phyloP scores from a whole-genome alignment of 441 rosid species.

The Breynia disticha region DNA sequence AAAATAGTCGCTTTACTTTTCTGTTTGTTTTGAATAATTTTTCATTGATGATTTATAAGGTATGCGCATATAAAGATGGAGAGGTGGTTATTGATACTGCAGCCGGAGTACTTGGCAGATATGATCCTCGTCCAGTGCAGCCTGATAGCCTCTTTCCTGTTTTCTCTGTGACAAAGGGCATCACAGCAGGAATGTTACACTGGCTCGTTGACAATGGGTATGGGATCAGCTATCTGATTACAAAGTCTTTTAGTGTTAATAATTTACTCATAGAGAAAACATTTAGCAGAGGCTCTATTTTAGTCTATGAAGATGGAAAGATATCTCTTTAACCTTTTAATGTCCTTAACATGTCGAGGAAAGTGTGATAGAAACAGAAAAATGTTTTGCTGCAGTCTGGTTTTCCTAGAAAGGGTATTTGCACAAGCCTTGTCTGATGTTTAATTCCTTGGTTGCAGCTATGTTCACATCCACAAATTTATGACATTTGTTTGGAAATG shows the following conservation, averaged over 20 bases:
- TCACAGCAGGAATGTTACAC: conserved; percentile 91
- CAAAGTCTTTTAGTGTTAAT: background rate
- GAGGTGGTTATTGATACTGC: conserved; percentile 92
- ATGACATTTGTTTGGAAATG: too few relatives aligned
- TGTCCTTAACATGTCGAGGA: too few relatives aligned
- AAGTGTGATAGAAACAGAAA: too few relatives aligned
- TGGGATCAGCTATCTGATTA: conserved; percentile 14
- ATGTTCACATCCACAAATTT: too few relatives aligned
- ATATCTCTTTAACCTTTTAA: too few relatives aligned
- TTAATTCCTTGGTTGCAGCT: too few relatives aligned
- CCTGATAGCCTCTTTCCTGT: conserved; percentile 89
- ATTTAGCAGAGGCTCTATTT: too few relatives aligned
- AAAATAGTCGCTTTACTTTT: background rate
- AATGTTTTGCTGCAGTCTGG: too few relatives aligned
- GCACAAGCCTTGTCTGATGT: too few relatives aligned
- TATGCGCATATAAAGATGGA: conserved; percentile 96
- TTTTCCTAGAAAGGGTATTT: too few relatives aligned
- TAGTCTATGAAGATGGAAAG: too few relatives aligned
- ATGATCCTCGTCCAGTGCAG: conserved; percentile 98
- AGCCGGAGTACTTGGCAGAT: conserved; percentile 92
- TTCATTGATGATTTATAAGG: conserved; percentile 31
- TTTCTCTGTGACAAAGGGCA: conserved; percentile 87
- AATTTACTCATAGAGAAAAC: background rate
- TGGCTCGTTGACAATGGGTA: conserved; percentile 91
- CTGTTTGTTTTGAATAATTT: background rate